Evolutionary conservation across 352 stramenopile species (phyloP).

Genomic region (Globisporangium viniferum): DNA sequence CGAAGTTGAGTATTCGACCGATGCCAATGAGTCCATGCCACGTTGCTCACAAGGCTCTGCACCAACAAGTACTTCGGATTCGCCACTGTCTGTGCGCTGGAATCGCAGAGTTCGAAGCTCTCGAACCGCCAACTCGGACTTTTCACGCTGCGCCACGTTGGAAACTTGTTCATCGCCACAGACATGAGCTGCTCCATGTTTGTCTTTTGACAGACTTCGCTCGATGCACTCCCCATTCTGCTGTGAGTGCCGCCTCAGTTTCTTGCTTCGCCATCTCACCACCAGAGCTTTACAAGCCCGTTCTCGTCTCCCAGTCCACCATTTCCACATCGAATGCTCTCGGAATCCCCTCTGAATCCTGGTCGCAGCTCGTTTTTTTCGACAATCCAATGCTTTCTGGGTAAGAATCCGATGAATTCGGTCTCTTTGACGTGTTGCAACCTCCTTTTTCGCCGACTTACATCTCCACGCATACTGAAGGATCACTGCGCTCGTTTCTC

Average conservation of each 20-base stretch:
- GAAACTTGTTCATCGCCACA: background rate
- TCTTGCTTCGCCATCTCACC: background rate
- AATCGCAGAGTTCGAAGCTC: background rate
- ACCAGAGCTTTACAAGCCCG: background rate
- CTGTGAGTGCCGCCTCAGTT: background rate
- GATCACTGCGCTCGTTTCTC: background rate
- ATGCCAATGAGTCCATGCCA: no score
- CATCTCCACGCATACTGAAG: conserved; percentile 1
- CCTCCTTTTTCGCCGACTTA: background rate
- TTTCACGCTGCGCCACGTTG: background rate
- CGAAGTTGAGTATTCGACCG: background rate
- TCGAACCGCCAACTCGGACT: background rate
- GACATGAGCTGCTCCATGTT: background rate
- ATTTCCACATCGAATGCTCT: background rate
- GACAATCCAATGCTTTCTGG: background rate
- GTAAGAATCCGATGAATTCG: background rate
- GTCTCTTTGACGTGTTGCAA: background rate
- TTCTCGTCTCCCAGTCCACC: background rate
- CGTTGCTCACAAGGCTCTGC: no score
- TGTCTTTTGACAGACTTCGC: background rate
- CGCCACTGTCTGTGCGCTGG: background rate
- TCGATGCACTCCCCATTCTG: background rate
- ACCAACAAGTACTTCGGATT: no score
- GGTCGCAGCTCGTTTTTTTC: background rate
- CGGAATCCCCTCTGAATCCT: background rate